These are phyloP conservation scores for Rehmannia glutinosa DNA, from an alignment of 257 asterid genomes.

Conservation along the genomic window DNA sequence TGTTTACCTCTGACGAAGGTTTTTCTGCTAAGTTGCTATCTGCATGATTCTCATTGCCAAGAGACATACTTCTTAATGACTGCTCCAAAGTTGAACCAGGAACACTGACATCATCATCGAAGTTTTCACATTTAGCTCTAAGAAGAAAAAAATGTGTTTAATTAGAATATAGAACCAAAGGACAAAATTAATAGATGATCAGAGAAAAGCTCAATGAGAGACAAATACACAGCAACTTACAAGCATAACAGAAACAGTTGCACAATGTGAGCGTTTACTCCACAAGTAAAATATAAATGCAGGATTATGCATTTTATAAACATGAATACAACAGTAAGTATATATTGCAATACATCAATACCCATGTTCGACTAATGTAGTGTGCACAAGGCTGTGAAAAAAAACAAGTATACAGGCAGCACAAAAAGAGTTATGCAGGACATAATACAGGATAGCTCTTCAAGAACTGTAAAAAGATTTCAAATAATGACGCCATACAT, in stretches of 20 bases:
- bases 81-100: slow-evolving; percentile 39
- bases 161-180: slow-evolving; percentile 13
- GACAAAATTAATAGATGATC: background rate
- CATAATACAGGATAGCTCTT: background rate
- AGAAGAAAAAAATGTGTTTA: slow-evolving; percentile 13
- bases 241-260: background rate
- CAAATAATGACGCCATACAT: slow-evolving; percentile 43
- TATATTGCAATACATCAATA: background rate
- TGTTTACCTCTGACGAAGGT: slow-evolving; percentile 37
- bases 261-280: background rate
- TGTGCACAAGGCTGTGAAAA: background rate
- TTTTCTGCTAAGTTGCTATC: slow-evolving; percentile 45
- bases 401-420: background rate
- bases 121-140: slow-evolving; percentile 57
- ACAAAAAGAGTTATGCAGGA: background rate
- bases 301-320: background rate
- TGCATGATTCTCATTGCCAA: slow-evolving; percentile 35
- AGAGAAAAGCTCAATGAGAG: background rate
- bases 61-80: slow-evolving; percentile 22
- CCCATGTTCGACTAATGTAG: background rate
- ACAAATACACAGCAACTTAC: background rate
- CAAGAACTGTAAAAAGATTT: slow-evolving; percentile 13
- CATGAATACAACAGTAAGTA: background rate
- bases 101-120: slow-evolving; percentile 49
- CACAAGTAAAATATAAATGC: background rate